Percentiles rank a stretch among this genome's conserved stretches.
Evolutionary conservation across 306 rosid genomes (phyloP).

Genomic region (Castanea mollissima): DNA sequence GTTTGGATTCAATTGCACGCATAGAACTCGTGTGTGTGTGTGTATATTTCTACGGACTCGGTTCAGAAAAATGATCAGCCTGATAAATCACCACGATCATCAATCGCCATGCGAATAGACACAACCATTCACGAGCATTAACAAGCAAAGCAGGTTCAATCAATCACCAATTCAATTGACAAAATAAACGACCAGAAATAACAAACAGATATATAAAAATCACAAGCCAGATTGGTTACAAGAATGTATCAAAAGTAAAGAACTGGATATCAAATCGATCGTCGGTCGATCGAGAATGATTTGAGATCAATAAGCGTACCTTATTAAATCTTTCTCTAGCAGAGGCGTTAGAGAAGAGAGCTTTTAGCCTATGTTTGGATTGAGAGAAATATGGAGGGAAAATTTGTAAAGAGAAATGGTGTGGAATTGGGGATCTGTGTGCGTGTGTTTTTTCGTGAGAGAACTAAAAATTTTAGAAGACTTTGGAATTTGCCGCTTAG

Average conservation of each 20-base stretch:
- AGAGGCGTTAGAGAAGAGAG: no score
- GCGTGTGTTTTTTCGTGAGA: background rate
- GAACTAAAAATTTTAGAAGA: background rate
- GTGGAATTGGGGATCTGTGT: no score
- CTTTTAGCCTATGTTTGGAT: no score
- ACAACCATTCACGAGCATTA: background rate
- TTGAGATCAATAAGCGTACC: constrained; percentile 7
- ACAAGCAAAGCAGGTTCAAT: background rate
- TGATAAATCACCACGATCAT: no score
- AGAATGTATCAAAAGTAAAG: background rate
- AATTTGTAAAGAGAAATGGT: no score
- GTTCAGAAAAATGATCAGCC: no score
- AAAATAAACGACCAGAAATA: background rate
- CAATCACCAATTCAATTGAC: background rate
- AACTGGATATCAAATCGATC: background rate
- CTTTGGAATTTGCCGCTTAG: constrained; percentile 20
- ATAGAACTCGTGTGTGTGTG: no score
- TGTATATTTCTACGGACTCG: no score
- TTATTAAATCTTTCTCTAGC: background rate
- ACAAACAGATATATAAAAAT: no score
- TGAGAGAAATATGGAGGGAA: background rate
- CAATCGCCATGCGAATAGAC: background rate
- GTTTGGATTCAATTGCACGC: no score
- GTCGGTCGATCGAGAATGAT: no score
- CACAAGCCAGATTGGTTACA: background rate